Evolutionary conservation across 352 stramenopile genomes (phyloP), one percentile per base, ranked within the genome.

Genomic region (Globisporangium viniferum): DNA sequence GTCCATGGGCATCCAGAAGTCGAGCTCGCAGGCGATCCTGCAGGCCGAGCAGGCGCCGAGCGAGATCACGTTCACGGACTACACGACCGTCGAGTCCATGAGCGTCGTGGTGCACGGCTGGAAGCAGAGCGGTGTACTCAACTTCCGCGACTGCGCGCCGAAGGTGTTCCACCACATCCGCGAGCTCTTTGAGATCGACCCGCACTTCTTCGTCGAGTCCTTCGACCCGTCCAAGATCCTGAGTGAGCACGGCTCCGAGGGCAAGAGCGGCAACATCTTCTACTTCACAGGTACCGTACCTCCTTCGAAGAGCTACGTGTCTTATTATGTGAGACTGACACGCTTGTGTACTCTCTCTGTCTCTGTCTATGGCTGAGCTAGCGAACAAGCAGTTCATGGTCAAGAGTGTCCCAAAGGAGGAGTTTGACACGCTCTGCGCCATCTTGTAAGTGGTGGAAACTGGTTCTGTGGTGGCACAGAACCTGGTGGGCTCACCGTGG

Each of bases 361-460:
- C 9, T 31, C 8, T 51, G 15, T 44, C 27, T 41, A 29, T 22
- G n/a, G 18, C 48, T 24, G n/a, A 10, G 20, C 22, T 73, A 86
- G 82, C 84, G 46, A 95, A 95, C 79, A 88, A 90, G 53, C 84
- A 92, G 68, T 95, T 92, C 55, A 93, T 95, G 87, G 87, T 95
- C 60, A 95, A 95, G 77, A 93, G 85, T 66, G 87, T 95, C 33
- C 87, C 87, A 0, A 91, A 93, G 63, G 85, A 91, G 20, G 87
- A 95, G 76, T 95, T 92, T 57, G 84, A 93, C 71, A 90, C 82
- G 60, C 70, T 95, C 5, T 80, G 85, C 39, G 81, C 85, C 14
- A 95, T 95, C 65, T 71, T 95, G 79, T 90, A 76, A 62, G 80
- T 20, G 55, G 14, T 27, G 31, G 20, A 20, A 60, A 29, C 20